A percentile compares a stretch with the other conserved stretches of the same genome.
Conservation (phyloP, 208 protist genomes). For the Lotmaria passim region DNA sequence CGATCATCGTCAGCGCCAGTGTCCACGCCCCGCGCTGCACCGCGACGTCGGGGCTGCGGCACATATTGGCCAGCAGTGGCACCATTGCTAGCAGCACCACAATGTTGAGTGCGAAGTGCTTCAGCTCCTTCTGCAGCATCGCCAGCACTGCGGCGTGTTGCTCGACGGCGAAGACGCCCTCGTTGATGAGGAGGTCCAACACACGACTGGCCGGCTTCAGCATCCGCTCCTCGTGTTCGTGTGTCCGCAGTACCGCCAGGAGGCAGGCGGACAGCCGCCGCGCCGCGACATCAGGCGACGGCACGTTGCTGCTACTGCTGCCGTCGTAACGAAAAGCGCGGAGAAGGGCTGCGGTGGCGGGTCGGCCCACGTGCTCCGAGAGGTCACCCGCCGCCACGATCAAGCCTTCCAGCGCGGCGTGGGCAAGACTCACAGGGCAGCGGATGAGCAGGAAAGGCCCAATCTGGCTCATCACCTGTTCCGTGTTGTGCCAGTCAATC, state of each 20-base stretch:
- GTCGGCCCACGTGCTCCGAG: slow-evolving; percentile 76
- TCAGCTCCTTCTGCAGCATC: slow-evolving; percentile 72
- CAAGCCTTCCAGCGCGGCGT: slow-evolving; percentile 78
- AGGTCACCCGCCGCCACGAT: slow-evolving; percentile 86
- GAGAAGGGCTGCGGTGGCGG: slow-evolving; percentile 68
- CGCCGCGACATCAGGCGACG: slow-evolving; percentile 13
- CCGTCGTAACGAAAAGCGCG: slow-evolving; percentile 35
- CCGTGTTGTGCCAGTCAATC: slow-evolving; percentile 43
- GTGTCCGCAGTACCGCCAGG: slow-evolving; percentile 47
- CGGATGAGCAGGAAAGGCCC: slow-evolving; percentile 55
- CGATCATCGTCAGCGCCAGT: slow-evolving; percentile 86
- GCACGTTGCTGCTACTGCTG: background rate
- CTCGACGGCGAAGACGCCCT: slow-evolving; percentile 50
- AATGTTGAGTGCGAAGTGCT: slow-evolving; percentile 78
- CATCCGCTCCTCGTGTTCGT: slow-evolving; percentile 78
- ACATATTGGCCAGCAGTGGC: slow-evolving; percentile 64
- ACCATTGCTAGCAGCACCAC: slow-evolving; percentile 76
- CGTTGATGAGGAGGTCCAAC: slow-evolving; percentile 64
- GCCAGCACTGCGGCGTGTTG: slow-evolving; percentile 58
- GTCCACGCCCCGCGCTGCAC: slow-evolving; percentile 66
- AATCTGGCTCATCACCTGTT: slow-evolving; percentile 50
- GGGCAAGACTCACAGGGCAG: slow-evolving; percentile 46
- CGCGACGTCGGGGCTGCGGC: slow-evolving; percentile 53
- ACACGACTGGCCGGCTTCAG: slow-evolving; percentile 78
- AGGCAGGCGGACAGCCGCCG: slow-evolving; percentile 59